Evolutionary conservation across 1,139 yeast species (phyloP).

Genomic region (Debaryomyces subglobosus): DNA sequence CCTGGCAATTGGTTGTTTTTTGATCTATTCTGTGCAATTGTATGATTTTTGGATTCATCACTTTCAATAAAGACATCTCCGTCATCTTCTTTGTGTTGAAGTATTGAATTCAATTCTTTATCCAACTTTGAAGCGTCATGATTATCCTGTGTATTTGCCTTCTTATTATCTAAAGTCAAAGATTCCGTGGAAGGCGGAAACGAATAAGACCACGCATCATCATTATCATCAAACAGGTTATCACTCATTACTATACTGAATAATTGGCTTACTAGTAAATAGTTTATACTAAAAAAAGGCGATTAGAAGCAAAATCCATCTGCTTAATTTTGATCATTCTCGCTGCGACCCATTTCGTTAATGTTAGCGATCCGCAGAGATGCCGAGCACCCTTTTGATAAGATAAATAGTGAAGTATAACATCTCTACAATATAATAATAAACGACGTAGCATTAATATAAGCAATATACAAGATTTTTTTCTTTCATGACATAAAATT

Average conservation of each 20-base stretch:
- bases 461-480: slow-evolving; percentile 17
- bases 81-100: background rate
- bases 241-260: slow-evolving; percentile 2
- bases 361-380: background rate
- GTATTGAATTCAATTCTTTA: background rate
- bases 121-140: background rate
- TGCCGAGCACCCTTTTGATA: background rate
- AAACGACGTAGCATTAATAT: slow-evolving; percentile 18
- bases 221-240: slow-evolving; percentile 30
- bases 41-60: background rate
- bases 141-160: background rate
- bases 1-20: background rate
- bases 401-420: background rate
- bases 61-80: background rate
- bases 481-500: slow-evolving; percentile 14
- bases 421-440: slow-evolving; percentile 3
- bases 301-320: background rate
- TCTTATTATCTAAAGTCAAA: slow-evolving; percentile 16
- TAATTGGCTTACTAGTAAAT: background rate
- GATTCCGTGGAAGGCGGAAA: slow-evolving; percentile 47
- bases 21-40: background rate
- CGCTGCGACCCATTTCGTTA: background rate
- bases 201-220: slow-evolving; percentile 50
- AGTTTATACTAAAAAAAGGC: background rate
- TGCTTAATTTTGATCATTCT: background rate